Base-by-base conservation (phyloP, 2,329 filamentous ascomycete species). In the Hypoxylon rubiginosum region DNA sequence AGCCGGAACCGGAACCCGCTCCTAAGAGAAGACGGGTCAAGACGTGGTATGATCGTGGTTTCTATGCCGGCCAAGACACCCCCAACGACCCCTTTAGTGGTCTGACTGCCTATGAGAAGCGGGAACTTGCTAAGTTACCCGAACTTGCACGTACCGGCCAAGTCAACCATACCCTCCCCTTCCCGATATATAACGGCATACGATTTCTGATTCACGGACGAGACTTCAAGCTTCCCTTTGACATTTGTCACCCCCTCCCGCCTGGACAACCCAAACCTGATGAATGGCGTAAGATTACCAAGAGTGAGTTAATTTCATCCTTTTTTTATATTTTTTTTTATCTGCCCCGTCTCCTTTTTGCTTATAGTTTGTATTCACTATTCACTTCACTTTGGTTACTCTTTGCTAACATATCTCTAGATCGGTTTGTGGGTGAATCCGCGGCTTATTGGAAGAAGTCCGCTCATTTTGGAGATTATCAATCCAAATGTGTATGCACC, bases 201-300 rank as follows among this genome's bases (percentile, higher is more conserved):
- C 87, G 90, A 54, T 82, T 91, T 58, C 79, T 97, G 62, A 86
- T 94, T 58, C 83, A 87, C 64, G 91, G 91, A 13, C 86, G 92
- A 54, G 90, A 97, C 77, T 98, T 97, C 80, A 93, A 93, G 79
- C 83, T 99, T 30, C 96, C 96, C 0, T 97, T 89, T 75, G 92
- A 97, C 76, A 85, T 97, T 51, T 98, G 95, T 83, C 92, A 93
- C 58, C 95, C 95, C 2, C 86, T 97, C 19, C 91, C 93, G 3
- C 88, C 90, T 1, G 93, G 92, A 53, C 92, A 97, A 76, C 92
- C 94, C 24, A 97, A 97, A 79, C 94, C 95, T 0, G 91, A 97
- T 71, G 93, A 97, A 73, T 99, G 94, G 92, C 90, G 90, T 71
- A 95, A 95, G 78, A 91, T 96, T 72, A 94, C 93, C 69, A 96